phyloP scores from a whole-genome alignment of 768 basidiomycete genomes.

The Coprinopsis cinerea region DNA sequence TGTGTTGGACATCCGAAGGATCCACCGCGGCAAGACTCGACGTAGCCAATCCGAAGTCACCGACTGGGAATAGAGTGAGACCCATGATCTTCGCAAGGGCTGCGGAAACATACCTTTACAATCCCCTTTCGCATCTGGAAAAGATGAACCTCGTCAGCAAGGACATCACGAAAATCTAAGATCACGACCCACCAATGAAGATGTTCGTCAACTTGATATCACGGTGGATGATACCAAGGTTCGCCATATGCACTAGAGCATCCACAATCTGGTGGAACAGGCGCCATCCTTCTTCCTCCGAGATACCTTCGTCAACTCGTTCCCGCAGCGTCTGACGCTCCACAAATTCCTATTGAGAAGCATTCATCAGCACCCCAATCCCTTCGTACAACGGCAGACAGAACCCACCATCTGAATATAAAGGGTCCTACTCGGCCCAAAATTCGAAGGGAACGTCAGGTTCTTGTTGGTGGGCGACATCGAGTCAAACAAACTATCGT shows the following conservation, averaged over 20 bases:
- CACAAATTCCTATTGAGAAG: slow-evolving; percentile 65
- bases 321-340: slow-evolving; percentile 88
- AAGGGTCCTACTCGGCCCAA: slow-evolving; percentile 49
- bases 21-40: slow-evolving; percentile 76
- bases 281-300: slow-evolving; percentile 84
- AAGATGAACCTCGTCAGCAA: not conserved
- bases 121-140: slow-evolving; percentile 72
- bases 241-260: slow-evolving; percentile 85
- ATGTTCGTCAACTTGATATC: slow-evolving; percentile 95
- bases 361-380: not conserved
- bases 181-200: slow-evolving; percentile 64
- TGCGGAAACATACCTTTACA: slow-evolving; percentile 53
- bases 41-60: slow-evolving; percentile 90
- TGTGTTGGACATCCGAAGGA: slow-evolving; percentile 56
- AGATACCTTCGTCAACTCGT: slow-evolving; percentile 75
- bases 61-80: slow-evolving; percentile 47
- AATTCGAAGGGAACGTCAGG: no score
- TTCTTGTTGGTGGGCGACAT: slow-evolving; percentile 17
- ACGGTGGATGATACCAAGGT: slow-evolving; percentile 78
- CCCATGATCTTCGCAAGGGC: not conserved
- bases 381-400: not conserved
- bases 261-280: slow-evolving; percentile 87
- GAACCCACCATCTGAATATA: slow-evolving; percentile 90
- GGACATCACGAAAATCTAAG: slow-evolving; percentile 1
- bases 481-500: slow-evolving; percentile 25